Evolutionary conservation across 352 stramenopile genomes (phyloP), one percentile per base, ranked within the genome.

Genomic region (Pilasporangium apinafurcum): DNA sequence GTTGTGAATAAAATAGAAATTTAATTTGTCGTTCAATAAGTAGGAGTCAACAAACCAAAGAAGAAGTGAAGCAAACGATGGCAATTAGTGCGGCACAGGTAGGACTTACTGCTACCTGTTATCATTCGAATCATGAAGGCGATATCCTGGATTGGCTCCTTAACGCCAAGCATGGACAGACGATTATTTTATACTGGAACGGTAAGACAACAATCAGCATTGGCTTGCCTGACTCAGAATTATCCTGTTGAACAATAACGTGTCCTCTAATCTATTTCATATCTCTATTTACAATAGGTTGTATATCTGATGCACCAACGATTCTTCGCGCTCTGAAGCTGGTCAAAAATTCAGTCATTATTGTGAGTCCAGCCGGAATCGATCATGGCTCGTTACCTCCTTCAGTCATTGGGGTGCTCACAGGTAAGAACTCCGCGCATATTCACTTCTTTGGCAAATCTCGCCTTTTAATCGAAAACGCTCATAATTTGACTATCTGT

Each of bases 181-280:
- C 59, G 20, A 49, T 83, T 26, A 52, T 83, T 6, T 25, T 83
- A 26, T 63, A 53, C 26, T 80, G 64, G 64, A 68, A 66, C 38
- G 58, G 63, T 75, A 48, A 22, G 46, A 54, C 5, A 13, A 24
- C 8, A 16, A 10, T 37, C 22, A n/a, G 37, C 8, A 27, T 7
- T n/a, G n/a, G n/a, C n/a, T n/a, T n/a, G n/a, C n/a, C n/a, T n/a
- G n/a, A n/a, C n/a, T n/a, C n/a, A n/a, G n/a, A n/a, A n/a, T n/a
- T n/a, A n/a, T n/a, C n/a, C n/a, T n/a, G n/a, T n/a, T n/a, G n/a
- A n/a, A n/a, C n/a, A n/a, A n/a, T n/a, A n/a, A n/a, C n/a, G n/a
- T n/a, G n/a, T n/a, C n/a, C n/a, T 21, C 32, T 38, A 29, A 33
- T 24, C 29, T 40, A n/a, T 8, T 7, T 2, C 18, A 50, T 49